A percentile compares a stretch with the other conserved stretches of the same genome.
Conservation (phyloP, 2,329 filamentous ascomycete genomes). For the Colletotrichum tanaceti region DNA sequence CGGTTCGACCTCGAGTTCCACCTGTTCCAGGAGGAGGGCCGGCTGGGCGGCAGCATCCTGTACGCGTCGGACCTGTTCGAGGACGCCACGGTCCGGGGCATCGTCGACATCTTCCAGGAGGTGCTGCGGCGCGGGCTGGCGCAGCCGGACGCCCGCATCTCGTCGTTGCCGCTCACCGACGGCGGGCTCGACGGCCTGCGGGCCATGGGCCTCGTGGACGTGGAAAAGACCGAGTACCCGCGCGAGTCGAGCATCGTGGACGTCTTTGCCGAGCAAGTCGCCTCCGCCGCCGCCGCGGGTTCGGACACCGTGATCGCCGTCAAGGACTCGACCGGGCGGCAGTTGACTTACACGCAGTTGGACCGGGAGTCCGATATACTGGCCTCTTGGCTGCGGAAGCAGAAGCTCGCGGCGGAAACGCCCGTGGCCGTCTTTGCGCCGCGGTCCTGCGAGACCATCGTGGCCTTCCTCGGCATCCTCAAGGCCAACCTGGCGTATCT, state of each 20-base stretch:
- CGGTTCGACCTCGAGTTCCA: conserved; percentile 40
- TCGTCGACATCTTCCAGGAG: conserved; percentile 13
- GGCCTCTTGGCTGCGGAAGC: conserved; percentile 9
- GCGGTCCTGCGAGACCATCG: conserved; percentile 44
- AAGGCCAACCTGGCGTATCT: conserved; percentile 47
- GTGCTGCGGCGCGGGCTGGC: conserved; percentile 33
- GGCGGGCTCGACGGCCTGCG: conserved; percentile 20
- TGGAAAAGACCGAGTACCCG: conserved; percentile 39
- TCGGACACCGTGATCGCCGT: conserved; percentile 41
- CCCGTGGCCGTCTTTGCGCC: conserved; percentile 42
- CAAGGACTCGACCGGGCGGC: conserved; percentile 37
- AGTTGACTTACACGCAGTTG: conserved; percentile 43
- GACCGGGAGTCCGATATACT: conserved; percentile 41
- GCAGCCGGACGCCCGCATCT: neutral
- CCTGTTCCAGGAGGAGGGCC: conserved; percentile 41
- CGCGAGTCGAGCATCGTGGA: conserved; percentile 43
- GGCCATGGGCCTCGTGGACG: conserved; percentile 32
- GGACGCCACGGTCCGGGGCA: neutral
- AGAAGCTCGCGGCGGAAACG: conserved; percentile 15
- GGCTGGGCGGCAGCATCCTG: conserved; percentile 35
- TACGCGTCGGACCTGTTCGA: conserved; percentile 44
- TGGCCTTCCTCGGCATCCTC: conserved; percentile 44
- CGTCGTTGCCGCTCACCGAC: neutral
- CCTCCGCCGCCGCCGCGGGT: neutral
- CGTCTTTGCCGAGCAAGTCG: conserved; percentile 44